Evolutionary conservation across 176 grass and related monocot genomes (phyloP).

Genomic region (Oryza glaberrima): DNA sequence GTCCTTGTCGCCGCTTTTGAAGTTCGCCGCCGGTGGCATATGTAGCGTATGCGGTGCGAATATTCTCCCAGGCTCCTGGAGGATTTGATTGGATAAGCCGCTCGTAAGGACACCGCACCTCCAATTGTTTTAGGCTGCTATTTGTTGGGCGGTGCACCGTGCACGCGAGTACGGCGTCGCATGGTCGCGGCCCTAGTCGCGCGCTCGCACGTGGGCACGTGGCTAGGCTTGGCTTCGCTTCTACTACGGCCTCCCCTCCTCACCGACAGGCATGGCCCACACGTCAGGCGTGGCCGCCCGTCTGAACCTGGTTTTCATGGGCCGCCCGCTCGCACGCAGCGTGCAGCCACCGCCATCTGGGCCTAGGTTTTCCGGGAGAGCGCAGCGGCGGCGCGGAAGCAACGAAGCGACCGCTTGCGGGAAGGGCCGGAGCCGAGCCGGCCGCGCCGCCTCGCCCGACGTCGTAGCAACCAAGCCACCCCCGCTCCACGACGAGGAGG

Average conservation of each 20-base stretch:
- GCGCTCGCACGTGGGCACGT: neutral
- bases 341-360: constrained; percentile 16
- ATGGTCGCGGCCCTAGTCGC: neutral
- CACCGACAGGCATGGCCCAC: constrained; percentile 3
- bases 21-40: too few species aligned
- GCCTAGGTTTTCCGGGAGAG: constrained; percentile 51
- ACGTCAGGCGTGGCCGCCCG: constrained; percentile 9
- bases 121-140: too few species aligned
- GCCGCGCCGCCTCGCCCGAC: neutral
- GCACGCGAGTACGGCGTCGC: neutral
- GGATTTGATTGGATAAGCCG: too few species aligned
- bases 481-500: neutral
- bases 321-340: neutral
- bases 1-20: too few species aligned
- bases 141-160: neutral
- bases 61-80: too few species aligned
- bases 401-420: neutral
- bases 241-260: too few species aligned
- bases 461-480: neutral
- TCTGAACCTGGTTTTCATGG: neutral
- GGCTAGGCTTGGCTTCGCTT: too few species aligned
- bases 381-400: constrained; percentile 11
- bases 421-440: neutral
- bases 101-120: neutral
- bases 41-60: too few species aligned